phyloP scores from a whole-genome alignment of 805 yeast species.

The Pichia paraexigua region DNA sequence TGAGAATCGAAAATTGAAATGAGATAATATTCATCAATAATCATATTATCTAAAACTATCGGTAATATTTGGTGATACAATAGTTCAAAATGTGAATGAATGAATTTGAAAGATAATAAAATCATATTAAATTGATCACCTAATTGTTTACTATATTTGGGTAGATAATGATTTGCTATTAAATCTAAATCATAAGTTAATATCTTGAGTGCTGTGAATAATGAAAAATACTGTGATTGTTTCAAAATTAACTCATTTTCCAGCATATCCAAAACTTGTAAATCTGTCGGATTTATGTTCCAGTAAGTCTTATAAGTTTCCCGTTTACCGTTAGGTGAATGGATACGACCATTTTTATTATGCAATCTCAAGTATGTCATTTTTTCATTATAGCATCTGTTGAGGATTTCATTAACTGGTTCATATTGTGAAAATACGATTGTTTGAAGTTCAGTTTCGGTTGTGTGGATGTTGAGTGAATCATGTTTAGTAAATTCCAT shows the following conservation, averaged over 20 bases:
- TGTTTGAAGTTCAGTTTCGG: neutral
- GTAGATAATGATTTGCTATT: neutral
- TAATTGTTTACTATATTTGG: neutral
- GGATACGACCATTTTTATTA: neutral
- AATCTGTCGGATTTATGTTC: neutral
- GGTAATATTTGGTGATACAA: neutral
- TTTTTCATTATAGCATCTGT: neutral
- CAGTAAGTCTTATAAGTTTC: neutral
- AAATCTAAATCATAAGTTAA: neutral
- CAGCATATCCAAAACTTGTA: neutral
- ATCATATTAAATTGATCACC: neutral
- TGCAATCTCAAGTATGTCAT: neutral
- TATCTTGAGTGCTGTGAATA: neutral
- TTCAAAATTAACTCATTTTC: neutral
- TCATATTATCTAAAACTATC: neutral
- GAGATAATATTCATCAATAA: neutral
- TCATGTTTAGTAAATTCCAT: neutral
- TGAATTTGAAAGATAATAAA: neutral
- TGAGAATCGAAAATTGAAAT: neutral
- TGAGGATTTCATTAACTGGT: conserved; percentile 3
- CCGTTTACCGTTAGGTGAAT: neutral
- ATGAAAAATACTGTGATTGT: neutral
- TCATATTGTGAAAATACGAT: conserved; percentile 4
- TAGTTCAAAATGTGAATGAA: neutral
- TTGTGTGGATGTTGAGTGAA: neutral